Base-by-base conservation (phyloP, 2,329 filamentous ascomycete genomes). In the Chalaropsis ovoidea region DNA sequence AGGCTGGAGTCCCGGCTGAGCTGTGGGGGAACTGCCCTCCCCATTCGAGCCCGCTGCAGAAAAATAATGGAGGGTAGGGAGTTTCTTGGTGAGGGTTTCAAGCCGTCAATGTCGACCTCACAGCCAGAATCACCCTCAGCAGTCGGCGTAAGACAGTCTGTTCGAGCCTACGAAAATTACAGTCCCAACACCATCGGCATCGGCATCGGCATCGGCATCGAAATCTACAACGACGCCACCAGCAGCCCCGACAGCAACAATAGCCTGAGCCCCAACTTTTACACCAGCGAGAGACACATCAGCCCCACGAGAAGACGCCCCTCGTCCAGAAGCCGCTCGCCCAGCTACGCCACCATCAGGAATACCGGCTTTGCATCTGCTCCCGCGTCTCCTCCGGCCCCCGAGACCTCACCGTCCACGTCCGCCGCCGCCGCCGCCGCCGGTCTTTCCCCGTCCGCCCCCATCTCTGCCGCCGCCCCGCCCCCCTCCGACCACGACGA, bases 31-130 rank as follows among this genome's bases (percentile, higher is more conserved):
- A 65, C 45, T 64, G 62, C 56, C 41, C 66, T 52, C 60, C 63
- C 63, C 62, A 67, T 67, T 47, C 22, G 45, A 67, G 62, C 63
- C 65, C 63, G 49, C 63, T 65, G 63, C 60, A 60, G 42, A 63
- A 67, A 65, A 65, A 67, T 65, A 67, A 65, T 67, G 66, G 63
- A 67, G 52, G 66, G 65, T 61, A 65, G 63, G 63, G 63, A 65
- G 42, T 60, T 54, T 61, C 61, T 52, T 54, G 61, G 58, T 47
- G 66, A 67, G 63, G 61, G 60, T 67, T 62, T 52, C 63, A 64
- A 63, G 63, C 60, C 61, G 63, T 67, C 66, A 67, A 67, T 67
- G 66, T 67, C 66, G 63, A 52, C 63, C 61, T 65, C 66, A 54
- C 63, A 67, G 52, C 41, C 60, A 65, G 42, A 63, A 60, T 19